A percentile compares a stretch with the other conserved stretches of the same genome.
Conservation (phyloP, 192 early-diverging fungal genomes). For the Linnemannia hyalina region DNA sequence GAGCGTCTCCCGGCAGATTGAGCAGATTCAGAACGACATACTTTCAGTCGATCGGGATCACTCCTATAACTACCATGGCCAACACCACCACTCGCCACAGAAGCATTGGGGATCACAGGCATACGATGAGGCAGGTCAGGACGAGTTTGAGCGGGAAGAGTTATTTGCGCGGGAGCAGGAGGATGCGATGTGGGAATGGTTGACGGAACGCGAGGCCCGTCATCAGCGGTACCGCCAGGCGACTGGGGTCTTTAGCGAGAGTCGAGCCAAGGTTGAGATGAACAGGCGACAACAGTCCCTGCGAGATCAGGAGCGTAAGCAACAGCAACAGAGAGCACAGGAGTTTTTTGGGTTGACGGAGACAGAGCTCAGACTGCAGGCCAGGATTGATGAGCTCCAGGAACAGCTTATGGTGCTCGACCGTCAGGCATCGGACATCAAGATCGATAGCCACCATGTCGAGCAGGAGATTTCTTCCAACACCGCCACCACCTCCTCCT, state of each 20-base stretch:
- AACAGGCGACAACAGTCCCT: not conserved
- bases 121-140: not conserved
- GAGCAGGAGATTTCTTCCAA: slow-evolving; percentile 11
- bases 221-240: slow-evolving; percentile 30
- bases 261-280: not conserved
- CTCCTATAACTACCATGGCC: not conserved
- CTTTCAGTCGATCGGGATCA: not conserved
- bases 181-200: slow-evolving; percentile 55
- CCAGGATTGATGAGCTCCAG: slow-evolving; percentile 32
- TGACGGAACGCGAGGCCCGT: slow-evolving; percentile 43
- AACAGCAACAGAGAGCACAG: not conserved
- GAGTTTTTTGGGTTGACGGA: not conserved
- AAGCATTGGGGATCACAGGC: slow-evolving; percentile 2
- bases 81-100: not conserved
- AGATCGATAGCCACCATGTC: not conserved
- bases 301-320: not conserved
- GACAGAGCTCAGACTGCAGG: slow-evolving; percentile 27
- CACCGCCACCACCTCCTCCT: too few relatives aligned
- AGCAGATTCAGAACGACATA: slow-evolving; percentile 30
- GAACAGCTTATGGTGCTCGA: slow-evolving; percentile 32
- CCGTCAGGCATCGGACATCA: slow-evolving; percentile 5
- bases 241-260: slow-evolving; percentile 3
- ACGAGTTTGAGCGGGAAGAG: slow-evolving; percentile 30
- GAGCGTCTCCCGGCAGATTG: slow-evolving; percentile 35
- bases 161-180: slow-evolving; percentile 35